Base-by-base conservation (phyloP, 805 yeast species). In the Candida insectalens region DNA sequence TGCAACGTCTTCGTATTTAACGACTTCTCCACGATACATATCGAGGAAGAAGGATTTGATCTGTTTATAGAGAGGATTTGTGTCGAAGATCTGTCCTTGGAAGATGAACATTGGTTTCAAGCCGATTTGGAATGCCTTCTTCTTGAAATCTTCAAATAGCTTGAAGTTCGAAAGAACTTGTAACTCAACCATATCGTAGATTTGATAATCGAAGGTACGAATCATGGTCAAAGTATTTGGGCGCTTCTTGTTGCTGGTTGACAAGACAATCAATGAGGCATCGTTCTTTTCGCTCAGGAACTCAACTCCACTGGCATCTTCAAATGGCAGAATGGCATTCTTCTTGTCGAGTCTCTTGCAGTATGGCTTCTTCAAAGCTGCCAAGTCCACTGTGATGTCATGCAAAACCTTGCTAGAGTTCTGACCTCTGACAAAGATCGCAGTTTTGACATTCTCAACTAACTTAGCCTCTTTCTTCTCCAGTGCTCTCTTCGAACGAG, bases 271-370 rank as follows among this genome's bases (percentile, higher is more conserved):
- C 37, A 92, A 62, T 2, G 97, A 85, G 29, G 82, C 58, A 57
- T 92, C 98, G 56, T 92, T 92, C 68, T 92, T 92, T 58, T 89
- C 95, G 46, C 95, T 71, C 60, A 92, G 84, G 51, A 92, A 92
- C 59, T 92, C 98, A 39, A 92, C 61, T 25, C 80, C 72, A 2
- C 80, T 49, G 10, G 84, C 70, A 54, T 92, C 97, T 59, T 92
- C 98, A 59, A 92, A 92, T 12, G 98, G 97, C 45, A 80, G 71
- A 41, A 89, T 68, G 29, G 84, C 89, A 51, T 92, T 92, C 65
- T 85, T 88, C 60, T 83, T 84, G 37, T 75, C 68, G 53, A 92
- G 89, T 52, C 94, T 75, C 60, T 85, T 85, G 43, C 79, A 76
- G 45, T 74, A 77, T 19, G 98, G 98, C 59, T 89, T 87, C 60